Evolutionary conservation across 176 grass and related monocot genomes (phyloP).

Genomic region (Phoenix roebelenii): DNA sequence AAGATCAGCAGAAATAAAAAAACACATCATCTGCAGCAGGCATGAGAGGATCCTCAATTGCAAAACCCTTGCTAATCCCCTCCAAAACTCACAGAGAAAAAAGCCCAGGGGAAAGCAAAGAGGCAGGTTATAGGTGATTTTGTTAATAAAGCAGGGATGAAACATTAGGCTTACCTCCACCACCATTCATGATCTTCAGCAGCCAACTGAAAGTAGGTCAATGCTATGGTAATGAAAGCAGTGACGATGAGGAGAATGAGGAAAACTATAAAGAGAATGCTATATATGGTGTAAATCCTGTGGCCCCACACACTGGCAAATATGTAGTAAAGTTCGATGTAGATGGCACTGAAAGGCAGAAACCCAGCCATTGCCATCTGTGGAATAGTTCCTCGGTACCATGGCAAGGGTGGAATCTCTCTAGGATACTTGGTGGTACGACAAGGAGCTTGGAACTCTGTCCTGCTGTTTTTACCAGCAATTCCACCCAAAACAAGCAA

Average conservation of each 20-base stretch:
- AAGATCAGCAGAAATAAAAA: no score
- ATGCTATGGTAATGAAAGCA: constrained; percentile 89
- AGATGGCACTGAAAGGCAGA: constrained; percentile 94
- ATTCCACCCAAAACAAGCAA: constrained; percentile 94
- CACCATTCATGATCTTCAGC: constrained; percentile 99
- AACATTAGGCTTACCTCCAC: constrained; percentile 61
- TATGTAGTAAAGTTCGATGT: constrained; percentile 98
- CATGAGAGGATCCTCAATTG: no score
- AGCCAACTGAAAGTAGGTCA: constrained; percentile 99
- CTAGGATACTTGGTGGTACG: constrained; percentile 89
- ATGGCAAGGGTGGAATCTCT: constrained; percentile 78
- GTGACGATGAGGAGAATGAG: constrained; percentile 91
- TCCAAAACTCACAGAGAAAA: no score
- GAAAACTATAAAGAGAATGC: constrained; percentile 96
- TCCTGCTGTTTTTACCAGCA: constrained; percentile 92
- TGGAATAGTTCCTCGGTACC: constrained; percentile 65
- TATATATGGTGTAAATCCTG: constrained; percentile 97
- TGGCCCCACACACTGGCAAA: constrained; percentile 99
- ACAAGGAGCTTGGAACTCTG: constrained; percentile 85
- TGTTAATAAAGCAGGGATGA: no score
- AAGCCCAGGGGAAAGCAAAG: no score
- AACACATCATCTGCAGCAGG: no score
- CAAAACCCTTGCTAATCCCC: no score
- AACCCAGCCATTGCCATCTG: constrained; percentile 99
- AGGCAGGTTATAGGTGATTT: no score